Conservation (phyloP, 345 rosid species). For the Pistacia integerrima region DNA sequence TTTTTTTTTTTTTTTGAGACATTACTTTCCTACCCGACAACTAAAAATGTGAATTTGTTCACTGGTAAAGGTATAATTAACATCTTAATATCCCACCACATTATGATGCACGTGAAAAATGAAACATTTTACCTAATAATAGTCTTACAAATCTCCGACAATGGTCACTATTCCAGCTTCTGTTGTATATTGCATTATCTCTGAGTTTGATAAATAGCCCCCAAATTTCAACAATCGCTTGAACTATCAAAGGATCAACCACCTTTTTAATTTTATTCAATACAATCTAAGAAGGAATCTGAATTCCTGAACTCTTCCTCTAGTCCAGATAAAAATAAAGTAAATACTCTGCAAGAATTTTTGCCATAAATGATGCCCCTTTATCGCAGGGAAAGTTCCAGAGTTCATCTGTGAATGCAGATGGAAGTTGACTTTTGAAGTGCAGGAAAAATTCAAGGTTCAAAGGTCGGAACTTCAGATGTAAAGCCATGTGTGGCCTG, state of each 20-base stretch:
- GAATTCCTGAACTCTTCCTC: not conserved
- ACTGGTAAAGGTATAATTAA: too few species aligned
- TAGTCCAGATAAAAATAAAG: not conserved
- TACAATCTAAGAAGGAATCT: not conserved
- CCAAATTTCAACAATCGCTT: not conserved
- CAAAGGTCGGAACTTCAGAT: conserved; percentile 28
- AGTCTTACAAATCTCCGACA: not conserved
- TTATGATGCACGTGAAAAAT: too few species aligned
- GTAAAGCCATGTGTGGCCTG: conserved; percentile 19
- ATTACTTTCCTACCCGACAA: too few species aligned
- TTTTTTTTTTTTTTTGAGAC: too few species aligned
- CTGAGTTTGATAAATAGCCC: not conserved
- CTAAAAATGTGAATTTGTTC: too few species aligned
- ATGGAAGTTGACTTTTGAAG: not conserved
- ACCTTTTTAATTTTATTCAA: not conserved
- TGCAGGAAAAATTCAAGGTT: conserved; percentile 5
- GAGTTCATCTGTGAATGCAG: not conserved
- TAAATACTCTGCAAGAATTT: not conserved
- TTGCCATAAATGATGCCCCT: not conserved
- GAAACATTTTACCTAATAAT: not conserved
- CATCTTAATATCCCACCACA: not conserved
- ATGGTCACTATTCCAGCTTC: too few species aligned
- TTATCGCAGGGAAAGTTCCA: not conserved
- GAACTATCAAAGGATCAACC: not conserved
- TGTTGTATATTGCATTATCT: not conserved